Evolutionary conservation across 805 yeast species (phyloP).

Genomic region (Kurtzmaniella cleridarum): DNA sequence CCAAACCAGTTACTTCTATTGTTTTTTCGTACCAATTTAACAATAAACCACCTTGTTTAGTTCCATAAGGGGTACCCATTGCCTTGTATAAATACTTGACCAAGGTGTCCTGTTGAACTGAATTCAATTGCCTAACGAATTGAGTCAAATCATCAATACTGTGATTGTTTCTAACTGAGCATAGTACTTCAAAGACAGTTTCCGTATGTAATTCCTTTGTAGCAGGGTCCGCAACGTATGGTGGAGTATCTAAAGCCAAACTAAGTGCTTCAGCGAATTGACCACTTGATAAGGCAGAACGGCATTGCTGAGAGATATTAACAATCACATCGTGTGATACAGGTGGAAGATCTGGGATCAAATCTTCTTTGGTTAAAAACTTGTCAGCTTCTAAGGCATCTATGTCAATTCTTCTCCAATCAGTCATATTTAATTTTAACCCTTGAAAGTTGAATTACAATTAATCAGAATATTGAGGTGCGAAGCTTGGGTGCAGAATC

Average conservation of each 20-base stretch:
- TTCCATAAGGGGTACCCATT: conserved; percentile 72
- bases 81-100: conserved; percentile 83
- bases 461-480: too few relatives aligned
- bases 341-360: conserved; percentile 49
- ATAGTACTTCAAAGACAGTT: conserved; percentile 63
- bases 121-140: conserved; percentile 52
- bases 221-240: conserved; percentile 68
- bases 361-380: conserved; percentile 57
- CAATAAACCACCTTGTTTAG: conserved; percentile 79
- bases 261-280: conserved; percentile 63
- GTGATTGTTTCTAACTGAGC: conserved; percentile 47
- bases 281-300: conserved; percentile 65
- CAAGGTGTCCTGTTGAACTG: conserved; percentile 69
- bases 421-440: conserved; percentile 40
- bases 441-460: too few relatives aligned
- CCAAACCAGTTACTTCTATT: conserved; percentile 78
- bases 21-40: conserved; percentile 92
- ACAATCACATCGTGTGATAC: conserved; percentile 46
- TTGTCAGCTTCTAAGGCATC: conserved; percentile 86
- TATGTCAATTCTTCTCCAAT: conserved; percentile 93
- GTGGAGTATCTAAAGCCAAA: conserved; percentile 64
- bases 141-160: conserved; percentile 59
- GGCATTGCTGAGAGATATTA: conserved; percentile 50
- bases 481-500: too few relatives aligned
- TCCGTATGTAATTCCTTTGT: conserved; percentile 43